Evolutionary conservation across 1,139 yeast species (phyloP), one percentile per base, ranked within the genome.

Genomic region (Geotrichum klebahnii): DNA sequence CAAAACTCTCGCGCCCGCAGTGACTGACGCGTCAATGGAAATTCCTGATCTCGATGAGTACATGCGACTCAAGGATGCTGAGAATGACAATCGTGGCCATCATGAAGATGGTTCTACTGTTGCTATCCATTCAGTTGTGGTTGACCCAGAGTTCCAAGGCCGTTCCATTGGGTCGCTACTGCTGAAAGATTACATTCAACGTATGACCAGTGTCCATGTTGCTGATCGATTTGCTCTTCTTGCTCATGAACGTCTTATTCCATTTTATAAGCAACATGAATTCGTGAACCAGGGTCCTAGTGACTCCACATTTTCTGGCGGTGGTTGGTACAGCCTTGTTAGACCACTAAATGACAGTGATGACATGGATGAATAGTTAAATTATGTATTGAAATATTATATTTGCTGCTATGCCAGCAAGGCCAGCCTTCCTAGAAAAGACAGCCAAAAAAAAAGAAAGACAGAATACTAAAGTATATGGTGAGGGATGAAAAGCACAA

Each of bases 131-230:
- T 81, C 94, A 2, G 73, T 92, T 44, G 92, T 82, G 2, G 79
- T 90, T 37, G 81, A 80, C 59, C 87, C 92, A 26, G 80, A 81
- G 38, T 87, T 81, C 77, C 88, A 84, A 65, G 86, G 89, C 52
- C 78, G 80, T 67, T 85, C 84, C 62, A 74, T 90, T 54, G 97
- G 95, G 80, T 95, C n/a, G 72, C 22, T 87, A 55, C 70, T 92
- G 64, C 69, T 90, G 64, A 88, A 85, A 60, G 97, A 92, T 68
- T 92, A 87, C 69, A 79, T 89, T 56, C 97, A 90, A 67, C 86
- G 90, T 61, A 73, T 92, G 67, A 80, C 88, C 41, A 87, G 88
- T 65, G 95, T 88, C 64, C 88, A 83, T 60, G 81, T 88, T 57
- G 97, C 95, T 47, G 87, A 82, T 58, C 77, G 80, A 60, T 81